These are phyloP conservation scores for Juncus effusus DNA, from an alignment of 176 grass and related monocot genomes.

Conservation along the genomic window DNA sequence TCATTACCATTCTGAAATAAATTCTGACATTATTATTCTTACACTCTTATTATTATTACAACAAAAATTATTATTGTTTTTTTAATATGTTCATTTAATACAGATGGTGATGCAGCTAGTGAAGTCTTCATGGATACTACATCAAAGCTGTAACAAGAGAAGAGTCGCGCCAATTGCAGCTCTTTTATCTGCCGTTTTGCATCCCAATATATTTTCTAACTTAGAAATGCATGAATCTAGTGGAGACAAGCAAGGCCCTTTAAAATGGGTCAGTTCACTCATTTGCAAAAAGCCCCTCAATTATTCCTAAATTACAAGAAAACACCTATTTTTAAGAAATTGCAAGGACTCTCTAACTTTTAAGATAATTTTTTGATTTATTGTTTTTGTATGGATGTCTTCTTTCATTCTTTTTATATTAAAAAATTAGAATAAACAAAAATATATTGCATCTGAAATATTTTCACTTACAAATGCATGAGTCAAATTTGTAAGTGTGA, in stretches of 20 bases:
- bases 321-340: too few species aligned
- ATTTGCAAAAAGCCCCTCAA: too few species aligned
- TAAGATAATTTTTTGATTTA: too few species aligned
- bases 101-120: slow-evolving; percentile 85
- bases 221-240: slow-evolving; percentile 64
- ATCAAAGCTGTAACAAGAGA: slow-evolving; percentile 90
- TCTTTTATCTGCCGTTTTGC: slow-evolving; percentile 74
- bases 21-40: too few species aligned
- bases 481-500: too few species aligned
- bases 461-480: too few species aligned
- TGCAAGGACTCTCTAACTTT: neutral
- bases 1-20: too few species aligned
- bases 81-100: neutral
- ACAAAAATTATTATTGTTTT: slow-evolving; percentile 1
- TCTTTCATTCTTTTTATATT: slow-evolving; percentile 9
- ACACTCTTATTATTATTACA: too few species aligned
- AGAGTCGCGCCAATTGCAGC: slow-evolving; percentile 89
- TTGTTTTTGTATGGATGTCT: too few species aligned
- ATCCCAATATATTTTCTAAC: slow-evolving; percentile 59
- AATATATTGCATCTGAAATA: too few species aligned
- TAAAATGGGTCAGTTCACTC: slow-evolving; percentile 79
- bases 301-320: too few species aligned
- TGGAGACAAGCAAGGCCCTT: slow-evolving; percentile 56
- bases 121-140: slow-evolving; percentile 79
- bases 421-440: neutral